Percentiles rank a stretch among this genome's conserved stretches.
Conservation (phyloP, 495 filamentous ascomycete genomes). For the Hyaloscypha hepaticicola region DNA sequence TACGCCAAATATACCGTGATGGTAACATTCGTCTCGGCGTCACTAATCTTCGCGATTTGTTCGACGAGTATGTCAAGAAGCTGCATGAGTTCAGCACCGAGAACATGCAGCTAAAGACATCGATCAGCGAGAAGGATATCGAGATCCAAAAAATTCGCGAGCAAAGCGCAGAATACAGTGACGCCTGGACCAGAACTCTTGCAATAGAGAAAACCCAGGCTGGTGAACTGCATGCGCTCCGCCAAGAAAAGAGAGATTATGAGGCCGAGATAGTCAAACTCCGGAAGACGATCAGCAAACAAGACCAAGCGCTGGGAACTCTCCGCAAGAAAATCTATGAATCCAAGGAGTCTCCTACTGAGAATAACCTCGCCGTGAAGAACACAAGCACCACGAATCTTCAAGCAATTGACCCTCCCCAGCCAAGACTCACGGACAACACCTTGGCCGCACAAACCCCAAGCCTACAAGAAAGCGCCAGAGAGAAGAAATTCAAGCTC, state of each 20-base stretch:
- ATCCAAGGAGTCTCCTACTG: too few species aligned
- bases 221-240: too few species aligned
- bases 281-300: not conserved
- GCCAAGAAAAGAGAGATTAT: too few species aligned
- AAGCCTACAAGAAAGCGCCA: not conserved
- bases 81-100: not conserved
- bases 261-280: not conserved
- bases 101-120: too few species aligned
- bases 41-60: not conserved
- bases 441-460: too few species aligned
- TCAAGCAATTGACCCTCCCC: too few species aligned
- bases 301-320: not conserved
- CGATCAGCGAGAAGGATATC: not conserved
- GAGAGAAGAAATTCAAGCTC: not conserved
- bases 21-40: not conserved
- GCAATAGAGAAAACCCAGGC: too few species aligned
- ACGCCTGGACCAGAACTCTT: too few species aligned
- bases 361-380: too few species aligned
- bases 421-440: too few species aligned
- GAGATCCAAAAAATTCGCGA: not conserved
- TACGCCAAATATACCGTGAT: not conserved
- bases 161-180: not conserved
- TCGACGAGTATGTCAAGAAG: not conserved
- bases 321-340: not conserved
- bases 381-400: not conserved